A percentile compares a stretch with the other conserved stretches of the same genome.
These are phyloP conservation scores for Fusarium euwallaceae DNA, from an alignment of 2,329 filamentous ascomycete species.

Conservation along the genomic window DNA sequence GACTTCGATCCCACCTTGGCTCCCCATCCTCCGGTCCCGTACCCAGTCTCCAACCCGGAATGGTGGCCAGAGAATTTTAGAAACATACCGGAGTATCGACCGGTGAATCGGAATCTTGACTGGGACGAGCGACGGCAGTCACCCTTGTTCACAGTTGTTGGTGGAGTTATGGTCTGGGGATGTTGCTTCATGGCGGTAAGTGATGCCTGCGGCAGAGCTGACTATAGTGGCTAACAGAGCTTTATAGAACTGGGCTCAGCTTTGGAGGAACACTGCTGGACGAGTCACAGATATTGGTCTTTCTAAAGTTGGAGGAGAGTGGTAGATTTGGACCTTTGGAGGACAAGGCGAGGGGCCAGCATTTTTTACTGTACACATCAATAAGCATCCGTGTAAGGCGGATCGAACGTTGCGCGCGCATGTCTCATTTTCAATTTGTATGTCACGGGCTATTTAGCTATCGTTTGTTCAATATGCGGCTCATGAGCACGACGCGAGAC, in stretches of 20 bases:
- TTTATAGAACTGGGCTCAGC: not conserved
- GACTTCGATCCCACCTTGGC: slow-evolving; percentile 5
- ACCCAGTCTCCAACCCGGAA: slow-evolving; percentile 14
- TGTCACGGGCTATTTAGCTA: not conserved
- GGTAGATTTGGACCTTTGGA: not conserved
- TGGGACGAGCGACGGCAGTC: not conserved
- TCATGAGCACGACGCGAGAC: not conserved
- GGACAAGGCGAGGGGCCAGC: not conserved
- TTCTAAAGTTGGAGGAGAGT: not conserved
- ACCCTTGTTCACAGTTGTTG: not conserved
- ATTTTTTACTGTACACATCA: not conserved
- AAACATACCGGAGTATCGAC: not conserved
- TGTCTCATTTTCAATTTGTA: not conserved
- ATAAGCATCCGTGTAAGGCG: not conserved
- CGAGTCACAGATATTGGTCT: not conserved
- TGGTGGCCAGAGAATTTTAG: not conserved
- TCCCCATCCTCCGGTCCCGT: not conserved
- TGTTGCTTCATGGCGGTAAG: not conserved
- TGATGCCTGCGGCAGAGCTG: not conserved
- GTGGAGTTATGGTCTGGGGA: not conserved
- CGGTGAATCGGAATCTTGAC: not conserved
- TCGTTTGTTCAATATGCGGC: not conserved
- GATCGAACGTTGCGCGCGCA: not conserved
- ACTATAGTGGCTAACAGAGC: not conserved
- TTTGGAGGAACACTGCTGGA: not conserved